Conservation (phyloP, 2,329 filamentous ascomycete genomes). For the Colletotrichum scovillei region DNA sequence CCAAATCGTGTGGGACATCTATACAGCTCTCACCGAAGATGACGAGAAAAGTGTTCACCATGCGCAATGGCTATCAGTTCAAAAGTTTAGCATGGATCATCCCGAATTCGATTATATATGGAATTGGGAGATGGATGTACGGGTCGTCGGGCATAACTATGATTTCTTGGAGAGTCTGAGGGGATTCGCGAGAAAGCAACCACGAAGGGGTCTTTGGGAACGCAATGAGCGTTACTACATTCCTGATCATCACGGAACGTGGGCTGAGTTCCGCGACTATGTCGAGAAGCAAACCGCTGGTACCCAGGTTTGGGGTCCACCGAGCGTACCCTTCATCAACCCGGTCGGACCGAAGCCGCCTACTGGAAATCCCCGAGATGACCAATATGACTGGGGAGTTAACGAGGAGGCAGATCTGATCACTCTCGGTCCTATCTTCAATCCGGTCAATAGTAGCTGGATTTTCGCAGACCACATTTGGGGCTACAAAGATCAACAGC, state of each 20-base stretch:
- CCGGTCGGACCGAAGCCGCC: conserved; percentile 75
- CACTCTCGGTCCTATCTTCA: conserved; percentile 81
- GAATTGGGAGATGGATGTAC: conserved; percentile 89
- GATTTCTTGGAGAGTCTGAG: conserved; percentile 77
- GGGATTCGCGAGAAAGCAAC: conserved; percentile 73
- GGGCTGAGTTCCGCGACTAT: conserved; percentile 71
- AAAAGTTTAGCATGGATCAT: conserved; percentile 80
- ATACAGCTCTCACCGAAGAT: conserved; percentile 77
- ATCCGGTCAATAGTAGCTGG: conserved; percentile 79
- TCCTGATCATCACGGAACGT: conserved; percentile 74
- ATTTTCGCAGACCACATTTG: conserved; percentile 75
- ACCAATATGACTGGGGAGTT: conserved; percentile 80
- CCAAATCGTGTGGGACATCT: conserved; percentile 79
- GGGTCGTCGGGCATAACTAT: conserved; percentile 84
- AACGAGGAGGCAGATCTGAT: conserved; percentile 81
- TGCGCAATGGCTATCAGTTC: conserved; percentile 77
- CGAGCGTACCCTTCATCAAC: conserved; percentile 67
- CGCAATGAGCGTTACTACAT: conserved; percentile 80
- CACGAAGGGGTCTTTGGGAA: conserved; percentile 80
- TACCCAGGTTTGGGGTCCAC: conserved; percentile 74
- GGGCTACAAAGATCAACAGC: conserved; percentile 67
- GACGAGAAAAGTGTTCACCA: conserved; percentile 64
- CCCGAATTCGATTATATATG: conserved; percentile 85
- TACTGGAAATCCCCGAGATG: conserved; percentile 64
- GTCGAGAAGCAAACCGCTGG: conserved; percentile 66